Evolutionary conservation across 1,284 basidiomycete genomes (phyloP), one percentile per base, ranked within the genome.

Genomic region (Dichomitus squalens): DNA sequence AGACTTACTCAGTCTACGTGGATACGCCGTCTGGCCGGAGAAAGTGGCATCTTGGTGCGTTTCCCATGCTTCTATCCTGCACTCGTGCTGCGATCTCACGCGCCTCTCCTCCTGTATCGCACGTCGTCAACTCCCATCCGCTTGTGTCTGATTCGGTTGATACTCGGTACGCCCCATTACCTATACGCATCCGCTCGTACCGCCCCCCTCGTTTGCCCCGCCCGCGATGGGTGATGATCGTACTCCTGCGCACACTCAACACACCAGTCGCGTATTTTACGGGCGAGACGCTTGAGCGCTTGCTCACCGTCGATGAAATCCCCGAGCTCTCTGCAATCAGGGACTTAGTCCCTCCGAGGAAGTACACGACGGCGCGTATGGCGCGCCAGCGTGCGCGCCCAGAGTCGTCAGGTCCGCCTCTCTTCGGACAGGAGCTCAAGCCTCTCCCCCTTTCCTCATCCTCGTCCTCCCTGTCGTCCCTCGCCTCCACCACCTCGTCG

Each of bases 31-130:
- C 77, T 55, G 87, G 87, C 31, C 80, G 81, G 59, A 80, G 85
- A 60, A 92, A 92, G 66, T 90, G 89, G 89, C 90, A 92, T 64
- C 76, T 92, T 33, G 91, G 88, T 90, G 68, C 57, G 86, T 75
- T 43, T 21, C n/a, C 38, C 27, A 29, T 46, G 34, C 56, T 52
- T 56, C 57, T 51, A 53, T 55, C 54, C 48, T 25, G 7, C 3
- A 12, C 33, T 20, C 43, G 34, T 33, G 35, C 48, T 47, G 8
- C 38, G 27, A 58, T 44, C 49, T 34, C 36, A 9, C 51, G 20
- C 44, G 29, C 51, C 34, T 52, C 53, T 36, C 49, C 23, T 25
- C 14, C 31, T 34, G 14, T 29, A 33, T 33, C 29, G 20, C 44
- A 7, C 29, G 12, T 33, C 44, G 27, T 18, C 18, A 31, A 21